phyloP scores from a whole-genome alignment of 2,329 filamentous ascomycete genomes.

The Penicillium olsonii region DNA sequence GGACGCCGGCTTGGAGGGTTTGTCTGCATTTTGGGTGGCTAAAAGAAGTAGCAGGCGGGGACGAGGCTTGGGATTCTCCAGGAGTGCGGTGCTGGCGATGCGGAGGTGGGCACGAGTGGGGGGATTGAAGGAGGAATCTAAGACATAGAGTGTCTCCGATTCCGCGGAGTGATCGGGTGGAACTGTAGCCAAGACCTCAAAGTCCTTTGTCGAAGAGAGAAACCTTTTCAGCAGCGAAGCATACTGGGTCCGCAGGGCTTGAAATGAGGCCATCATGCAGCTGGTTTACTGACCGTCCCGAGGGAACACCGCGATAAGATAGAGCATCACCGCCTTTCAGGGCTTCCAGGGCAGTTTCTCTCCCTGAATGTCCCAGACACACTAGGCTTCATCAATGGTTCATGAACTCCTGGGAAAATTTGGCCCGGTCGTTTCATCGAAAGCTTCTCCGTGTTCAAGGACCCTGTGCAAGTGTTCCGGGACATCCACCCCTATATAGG shows the following conservation, averaged over 20 bases:
- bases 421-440: constrained; percentile 4
- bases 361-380: background rate
- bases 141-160: constrained; percentile 56
- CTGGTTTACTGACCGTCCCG: too few species aligned
- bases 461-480: background rate
- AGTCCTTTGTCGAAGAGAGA: constrained; percentile 37
- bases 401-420: background rate
- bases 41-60: constrained; percentile 59
- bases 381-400: background rate
- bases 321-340: constrained; percentile 9
- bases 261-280: constrained; percentile 25
- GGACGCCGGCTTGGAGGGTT: constrained; percentile 52
- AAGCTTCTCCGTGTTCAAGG: constrained; percentile 5
- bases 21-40: constrained; percentile 67
- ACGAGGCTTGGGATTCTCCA: constrained; percentile 30
- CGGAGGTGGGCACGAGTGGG: constrained; percentile 61
- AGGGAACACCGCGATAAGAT: constrained; percentile 1
- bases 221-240: constrained; percentile 46
- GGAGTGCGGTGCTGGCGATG: constrained; percentile 57
- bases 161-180: constrained; percentile 13
- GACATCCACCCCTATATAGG: too few species aligned
- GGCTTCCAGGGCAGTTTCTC: too few species aligned
- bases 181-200: constrained; percentile 28
- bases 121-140: constrained; percentile 69
- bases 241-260: constrained; percentile 40